Evolutionary conservation across 805 yeast genomes (phyloP).

Genomic region (Lachancea waltii): DNA sequence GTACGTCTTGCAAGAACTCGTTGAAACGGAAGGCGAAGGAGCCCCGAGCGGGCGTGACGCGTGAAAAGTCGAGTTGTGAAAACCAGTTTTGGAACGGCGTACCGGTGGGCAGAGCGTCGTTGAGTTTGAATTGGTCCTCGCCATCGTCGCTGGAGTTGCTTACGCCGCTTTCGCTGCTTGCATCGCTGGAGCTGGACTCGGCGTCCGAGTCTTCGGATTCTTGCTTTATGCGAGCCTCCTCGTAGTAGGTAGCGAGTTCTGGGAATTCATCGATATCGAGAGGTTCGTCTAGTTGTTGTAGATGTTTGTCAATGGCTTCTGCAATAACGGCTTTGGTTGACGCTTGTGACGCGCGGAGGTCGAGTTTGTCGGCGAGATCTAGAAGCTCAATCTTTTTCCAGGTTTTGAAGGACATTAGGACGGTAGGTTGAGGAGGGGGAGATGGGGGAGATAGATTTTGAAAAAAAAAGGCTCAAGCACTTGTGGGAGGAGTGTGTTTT

Average conservation of each 20-base stretch:
- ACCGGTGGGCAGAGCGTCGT: conserved; percentile 10
- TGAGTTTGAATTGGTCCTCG: conserved; percentile 10
- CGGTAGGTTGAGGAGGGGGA: no score
- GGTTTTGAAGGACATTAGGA: conserved; percentile 13
- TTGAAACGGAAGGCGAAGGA: conserved; percentile 21
- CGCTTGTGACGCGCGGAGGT: conserved; percentile 15
- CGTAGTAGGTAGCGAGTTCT: conserved; percentile 24
- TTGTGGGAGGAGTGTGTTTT: no score
- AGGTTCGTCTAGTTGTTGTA: conserved; percentile 16
- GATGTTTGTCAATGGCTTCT: conserved; percentile 15
- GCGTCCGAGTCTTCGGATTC: conserved; percentile 4
- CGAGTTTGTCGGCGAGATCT: conserved; percentile 24
- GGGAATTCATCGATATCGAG: conserved; percentile 25
- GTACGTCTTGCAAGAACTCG: conserved; percentile 19
- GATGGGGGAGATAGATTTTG: no score
- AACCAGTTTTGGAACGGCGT: conserved; percentile 8
- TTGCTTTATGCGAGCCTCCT: conserved; percentile 5
- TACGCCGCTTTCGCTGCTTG: conserved; percentile 14
- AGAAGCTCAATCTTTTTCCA: conserved; percentile 27
- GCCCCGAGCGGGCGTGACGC: conserved; percentile 6
- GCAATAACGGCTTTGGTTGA: conserved; percentile 19
- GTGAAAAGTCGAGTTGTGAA: conserved; percentile 8
- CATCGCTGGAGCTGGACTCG: conserved; percentile 16
- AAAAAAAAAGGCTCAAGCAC: no score
- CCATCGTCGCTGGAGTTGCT: conserved; percentile 1